Evolutionary conservation across 306 rosid species (phyloP).

Genomic region (Cercis canadensis): DNA sequence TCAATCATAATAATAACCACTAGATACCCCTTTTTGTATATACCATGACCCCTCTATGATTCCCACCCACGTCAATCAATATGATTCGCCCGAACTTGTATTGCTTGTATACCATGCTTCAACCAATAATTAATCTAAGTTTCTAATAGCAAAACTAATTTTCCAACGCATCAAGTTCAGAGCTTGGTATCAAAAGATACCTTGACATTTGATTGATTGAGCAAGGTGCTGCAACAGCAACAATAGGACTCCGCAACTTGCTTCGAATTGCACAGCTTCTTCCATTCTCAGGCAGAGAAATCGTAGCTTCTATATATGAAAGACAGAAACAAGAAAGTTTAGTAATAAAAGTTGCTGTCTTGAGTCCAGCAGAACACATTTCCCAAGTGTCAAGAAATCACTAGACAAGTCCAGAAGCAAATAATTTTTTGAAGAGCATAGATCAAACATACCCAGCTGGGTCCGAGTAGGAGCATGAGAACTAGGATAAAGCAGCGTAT

Average conservation of each 20-base stretch:
- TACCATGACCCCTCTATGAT: conserved; percentile 12
- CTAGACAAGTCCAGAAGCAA: background rate
- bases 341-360: background rate
- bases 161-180: background rate
- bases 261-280: conserved; percentile 48
- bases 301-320: conserved; percentile 49
- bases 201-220: conserved; percentile 43
- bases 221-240: conserved; percentile 37
- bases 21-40: background rate
- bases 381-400: background rate
- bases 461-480: conserved; percentile 38
- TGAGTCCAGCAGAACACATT: background rate
- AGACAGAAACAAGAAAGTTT: background rate
- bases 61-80: background rate
- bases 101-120: conserved; percentile 8
- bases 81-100: conserved; percentile 15
- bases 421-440: background rate
- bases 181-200: conserved; percentile 42
- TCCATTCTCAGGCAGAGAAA: conserved; percentile 47
- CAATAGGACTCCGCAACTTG: conserved; percentile 47
- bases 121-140: background rate
- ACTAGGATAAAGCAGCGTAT: conserved; percentile 41
- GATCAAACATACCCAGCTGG: conserved; percentile 58
- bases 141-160: background rate
- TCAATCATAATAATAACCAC: background rate